Base-by-base conservation (phyloP, 1,139 yeast genomes). In the Yamadazyma buinensis region DNA sequence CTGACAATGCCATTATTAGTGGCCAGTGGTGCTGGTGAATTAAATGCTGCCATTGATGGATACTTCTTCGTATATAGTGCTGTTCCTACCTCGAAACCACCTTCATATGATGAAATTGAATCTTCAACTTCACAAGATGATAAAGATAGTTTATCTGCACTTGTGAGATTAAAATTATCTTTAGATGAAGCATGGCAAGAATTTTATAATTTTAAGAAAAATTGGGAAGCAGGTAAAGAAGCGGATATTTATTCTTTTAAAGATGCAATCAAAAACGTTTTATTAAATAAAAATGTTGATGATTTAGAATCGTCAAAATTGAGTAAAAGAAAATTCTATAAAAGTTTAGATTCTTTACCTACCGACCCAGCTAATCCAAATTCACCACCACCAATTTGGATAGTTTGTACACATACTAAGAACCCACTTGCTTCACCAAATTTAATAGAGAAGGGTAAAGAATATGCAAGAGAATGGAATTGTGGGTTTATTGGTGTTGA, bases 131-230 rank as follows among this genome's bases (percentile, higher is more conserved):
- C 14, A 2, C 6, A 17, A 11, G 30, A 37, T 26, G 32, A 46
- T 32, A 30, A 37, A 26, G 32, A 46, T 32, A 39, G 41, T 59
- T 78, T 33, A 59, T 65, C 63, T 67, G 24, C 61, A 64, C 6
- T 74, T 77, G 39, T 68, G 74, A 47, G 36, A 12, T 41, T 47
- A 15, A 42, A 44, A 14, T 15, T 66, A 5, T 75, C 84, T 0
- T 65, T 84, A 25, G 67, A 70, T 17, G 88, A 82, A 41, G 90
- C 90, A 2, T 84, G 94, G 94, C 66, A 63, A 29, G 87, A 82
- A 49, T 84, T 72, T 48, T 57, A 72, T 36, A 61, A 66, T 6
- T 83, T 76, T 51, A 70, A 71, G 39, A 58, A 54, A 19, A 64
- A 66, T 25, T 77, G 86, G 81, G 72, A 75, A 34, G 60, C 62